These are phyloP conservation scores for Kentomonas sorsogonicus DNA, from an alignment of 208 protist species.

Conservation along the genomic window DNA sequence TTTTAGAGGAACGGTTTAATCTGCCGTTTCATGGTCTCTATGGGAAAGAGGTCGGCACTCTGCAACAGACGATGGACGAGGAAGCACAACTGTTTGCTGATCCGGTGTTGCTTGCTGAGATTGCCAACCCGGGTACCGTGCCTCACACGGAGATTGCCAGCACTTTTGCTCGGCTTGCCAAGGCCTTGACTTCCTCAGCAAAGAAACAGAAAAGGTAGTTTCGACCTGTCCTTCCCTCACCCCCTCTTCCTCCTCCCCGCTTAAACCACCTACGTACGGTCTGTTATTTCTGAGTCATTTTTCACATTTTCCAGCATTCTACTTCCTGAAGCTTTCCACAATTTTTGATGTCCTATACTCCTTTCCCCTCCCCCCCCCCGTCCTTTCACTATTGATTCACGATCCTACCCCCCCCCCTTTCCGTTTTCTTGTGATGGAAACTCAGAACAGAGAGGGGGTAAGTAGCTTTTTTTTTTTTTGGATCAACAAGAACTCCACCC, in stretches of 20 bases:
- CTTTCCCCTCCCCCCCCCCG: neutral
- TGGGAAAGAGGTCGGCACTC: constrained; percentile 49
- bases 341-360: neutral
- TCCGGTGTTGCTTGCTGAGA: constrained; percentile 11
- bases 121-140: constrained; percentile 2
- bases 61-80: constrained; percentile 78
- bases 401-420: neutral
- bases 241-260: too few relatives aligned
- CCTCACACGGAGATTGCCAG: too few relatives aligned
- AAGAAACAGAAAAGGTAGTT: too few relatives aligned
- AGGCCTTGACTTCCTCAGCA: too few relatives aligned
- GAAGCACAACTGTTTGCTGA: constrained; percentile 62
- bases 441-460: neutral
- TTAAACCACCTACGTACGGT: too few relatives aligned
- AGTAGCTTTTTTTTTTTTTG: constrained; percentile 7
- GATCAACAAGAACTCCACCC: neutral
- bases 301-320: too few relatives aligned
- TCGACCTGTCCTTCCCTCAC: too few relatives aligned
- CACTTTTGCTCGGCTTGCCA: too few relatives aligned
- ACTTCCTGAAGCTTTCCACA: too few relatives aligned
- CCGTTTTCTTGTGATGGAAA: neutral
- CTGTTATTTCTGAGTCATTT: too few relatives aligned
- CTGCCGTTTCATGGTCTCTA: constrained; percentile 48
- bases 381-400: neutral
- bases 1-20: constrained; percentile 37